A percentile compares a stretch with the other conserved stretches of the same genome.
Conservation (phyloP, 2,329 filamentous ascomycete species). For the Cercospora beticola region DNA sequence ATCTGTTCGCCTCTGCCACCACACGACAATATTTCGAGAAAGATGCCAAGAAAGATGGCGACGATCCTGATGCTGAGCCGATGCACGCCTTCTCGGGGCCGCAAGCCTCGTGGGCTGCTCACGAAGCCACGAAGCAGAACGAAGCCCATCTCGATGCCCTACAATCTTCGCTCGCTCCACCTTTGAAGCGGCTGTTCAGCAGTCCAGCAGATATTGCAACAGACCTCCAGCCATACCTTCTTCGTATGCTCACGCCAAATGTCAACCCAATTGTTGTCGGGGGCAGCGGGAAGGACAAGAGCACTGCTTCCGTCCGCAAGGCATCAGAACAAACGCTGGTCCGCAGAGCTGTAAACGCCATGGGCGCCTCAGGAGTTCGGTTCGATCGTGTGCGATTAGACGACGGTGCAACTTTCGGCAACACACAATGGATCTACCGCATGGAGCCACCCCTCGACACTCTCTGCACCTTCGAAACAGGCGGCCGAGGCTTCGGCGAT, state of each 20-base stretch:
- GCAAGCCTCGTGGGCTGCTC: slow-evolving; percentile 75
- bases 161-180: slow-evolving; percentile 69
- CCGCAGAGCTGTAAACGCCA: slow-evolving; percentile 72
- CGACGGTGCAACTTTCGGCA: slow-evolving; percentile 45
- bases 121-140: slow-evolving; percentile 78
- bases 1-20: slow-evolving; percentile 77
- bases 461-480: slow-evolving; percentile 72
- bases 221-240: slow-evolving; percentile 81
- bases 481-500: slow-evolving; percentile 50
- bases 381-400: slow-evolving; percentile 77
- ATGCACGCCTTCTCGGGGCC: slow-evolving; percentile 74
- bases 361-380: slow-evolving; percentile 77
- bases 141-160: slow-evolving; percentile 70
- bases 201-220: slow-evolving; percentile 73
- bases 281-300: slow-evolving; percentile 40
- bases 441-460: slow-evolving; percentile 92
- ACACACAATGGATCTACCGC: slow-evolving; percentile 70
- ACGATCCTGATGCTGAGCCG: slow-evolving; percentile 32
- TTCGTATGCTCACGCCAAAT: slow-evolving; percentile 80
- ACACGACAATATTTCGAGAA: slow-evolving; percentile 48
- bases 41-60: slow-evolving; percentile 43
- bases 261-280: slow-evolving; percentile 87
- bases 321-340: slow-evolving; percentile 82
- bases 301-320: slow-evolving; percentile 75
- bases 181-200: slow-evolving; percentile 73